Evolutionary conservation across 345 rosid species (phyloP).

Genomic region (Barbarea vulgaris): DNA sequence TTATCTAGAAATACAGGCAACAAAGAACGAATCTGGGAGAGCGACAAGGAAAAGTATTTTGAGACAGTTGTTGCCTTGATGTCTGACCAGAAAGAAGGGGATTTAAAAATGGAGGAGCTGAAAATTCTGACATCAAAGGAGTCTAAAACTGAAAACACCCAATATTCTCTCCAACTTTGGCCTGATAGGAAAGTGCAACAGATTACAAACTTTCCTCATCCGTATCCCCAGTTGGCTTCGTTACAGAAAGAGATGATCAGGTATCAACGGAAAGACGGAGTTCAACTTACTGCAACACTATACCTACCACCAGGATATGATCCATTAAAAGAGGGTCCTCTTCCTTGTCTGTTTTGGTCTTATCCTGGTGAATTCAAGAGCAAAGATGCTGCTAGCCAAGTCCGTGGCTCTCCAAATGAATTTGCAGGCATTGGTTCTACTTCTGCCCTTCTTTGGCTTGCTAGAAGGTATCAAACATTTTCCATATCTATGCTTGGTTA

Average conservation of each 20-base stretch:
- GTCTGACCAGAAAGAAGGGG: conserved; percentile 90
- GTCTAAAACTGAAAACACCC: conserved; percentile 94
- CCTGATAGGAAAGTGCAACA: conserved; percentile 77
- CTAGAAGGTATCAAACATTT: conserved; percentile 71
- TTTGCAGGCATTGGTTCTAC: conserved; percentile 95
- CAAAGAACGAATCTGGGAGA: conserved; percentile 98
- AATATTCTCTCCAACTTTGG: conserved; percentile 83
- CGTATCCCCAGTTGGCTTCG: conserved; percentile 91
- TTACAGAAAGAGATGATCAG: conserved; percentile 96
- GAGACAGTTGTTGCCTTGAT: conserved; percentile 91
- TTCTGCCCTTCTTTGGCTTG: conserved; percentile 96
- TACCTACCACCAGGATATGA: conserved; percentile 93
- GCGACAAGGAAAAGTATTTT: conserved; percentile 85
- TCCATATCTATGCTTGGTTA: conserved; percentile 14
- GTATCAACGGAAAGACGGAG: conserved; percentile 95
- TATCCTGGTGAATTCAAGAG: conserved; percentile 99
- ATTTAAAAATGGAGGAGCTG: conserved; percentile 63
- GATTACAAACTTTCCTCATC: conserved; percentile 91
- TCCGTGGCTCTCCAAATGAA: conserved; percentile 99
- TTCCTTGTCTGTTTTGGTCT: conserved; percentile 95
- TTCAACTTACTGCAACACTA: conserved; percentile 92
- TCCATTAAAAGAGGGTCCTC: conserved; percentile 87
- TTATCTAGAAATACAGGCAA: conserved; percentile 78
- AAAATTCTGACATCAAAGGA: conserved; percentile 88
- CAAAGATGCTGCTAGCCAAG: conserved; percentile 99